Evolutionary conservation across 2,329 filamentous ascomycete species (phyloP).

Genomic region (Fusarium verrucosum): DNA sequence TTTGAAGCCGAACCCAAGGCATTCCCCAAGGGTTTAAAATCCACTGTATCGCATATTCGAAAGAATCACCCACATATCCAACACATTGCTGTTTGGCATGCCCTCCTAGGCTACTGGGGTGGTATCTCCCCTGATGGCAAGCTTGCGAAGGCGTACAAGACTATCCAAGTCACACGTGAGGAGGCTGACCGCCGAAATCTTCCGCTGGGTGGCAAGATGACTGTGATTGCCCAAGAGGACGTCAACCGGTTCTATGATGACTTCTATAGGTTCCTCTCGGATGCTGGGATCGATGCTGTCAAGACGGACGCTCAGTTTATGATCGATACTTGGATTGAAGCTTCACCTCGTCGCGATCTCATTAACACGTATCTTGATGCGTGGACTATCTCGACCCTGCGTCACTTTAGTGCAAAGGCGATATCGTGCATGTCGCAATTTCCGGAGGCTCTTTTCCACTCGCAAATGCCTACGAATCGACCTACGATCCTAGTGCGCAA

Average conservation of each 20-base stretch:
- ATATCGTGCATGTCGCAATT: conserved; percentile 97
- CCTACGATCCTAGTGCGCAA: conserved; percentile 82
- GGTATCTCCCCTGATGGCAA: conserved; percentile 79
- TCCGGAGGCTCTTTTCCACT: conserved; percentile 86
- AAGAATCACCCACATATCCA: conserved; percentile 75
- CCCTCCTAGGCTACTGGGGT: conserved; percentile 89
- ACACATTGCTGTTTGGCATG: conserved; percentile 94
- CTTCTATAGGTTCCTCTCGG: conserved; percentile 84
- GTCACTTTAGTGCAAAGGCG: conserved; percentile 78
- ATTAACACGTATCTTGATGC: conserved; percentile 83
- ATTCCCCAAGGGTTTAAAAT: conserved; percentile 83
- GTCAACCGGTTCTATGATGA: conserved; percentile 83
- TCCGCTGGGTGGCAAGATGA: conserved; percentile 71
- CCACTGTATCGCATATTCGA: conserved; percentile 75
- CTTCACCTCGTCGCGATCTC: conserved; percentile 75
- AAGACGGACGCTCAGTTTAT: conserved; percentile 96
- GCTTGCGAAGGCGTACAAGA: conserved; percentile 82
- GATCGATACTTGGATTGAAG: conserved; percentile 76
- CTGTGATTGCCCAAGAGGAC: conserved; percentile 78
- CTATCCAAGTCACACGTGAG: conserved; percentile 65
- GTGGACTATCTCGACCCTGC: conserved; percentile 81
- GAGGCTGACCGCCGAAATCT: conserved; percentile 58
- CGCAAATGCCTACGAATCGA: conserved; percentile 79
- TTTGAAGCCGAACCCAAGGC: conserved; percentile 85
- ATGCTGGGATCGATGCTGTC: conserved; percentile 81